Evolutionary conservation across 495 filamentous ascomycete genomes (phyloP).

Genomic region (Sporormia fimetaria): DNA sequence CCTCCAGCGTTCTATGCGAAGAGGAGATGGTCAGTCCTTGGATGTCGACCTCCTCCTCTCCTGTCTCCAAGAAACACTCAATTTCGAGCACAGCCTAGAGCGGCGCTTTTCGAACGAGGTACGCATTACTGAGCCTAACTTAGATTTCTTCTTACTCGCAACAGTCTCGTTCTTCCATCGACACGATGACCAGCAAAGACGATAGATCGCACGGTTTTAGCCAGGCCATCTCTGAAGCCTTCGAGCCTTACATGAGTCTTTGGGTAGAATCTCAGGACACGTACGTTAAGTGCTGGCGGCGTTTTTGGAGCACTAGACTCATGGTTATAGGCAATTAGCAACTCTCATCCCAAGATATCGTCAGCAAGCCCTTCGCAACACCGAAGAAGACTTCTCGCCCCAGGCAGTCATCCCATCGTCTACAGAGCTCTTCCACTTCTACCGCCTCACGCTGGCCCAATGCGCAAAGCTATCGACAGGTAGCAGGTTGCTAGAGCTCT

Average conservation of each 20-base stretch:
- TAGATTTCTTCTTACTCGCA: conserved; percentile 7
- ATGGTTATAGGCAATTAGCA: conserved; percentile 50
- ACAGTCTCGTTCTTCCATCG: conserved; percentile 69
- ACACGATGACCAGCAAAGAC: conserved; percentile 73
- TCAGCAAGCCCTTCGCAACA: conserved; percentile 62
- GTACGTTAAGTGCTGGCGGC: conserved; percentile 26
- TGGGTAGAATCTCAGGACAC: conserved; percentile 97
- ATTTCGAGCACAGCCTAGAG: conserved; percentile 91
- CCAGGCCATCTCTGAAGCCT: conserved; percentile 90
- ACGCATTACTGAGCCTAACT: background rate
- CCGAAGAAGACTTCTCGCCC: conserved; percentile 84
- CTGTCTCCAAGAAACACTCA: conserved; percentile 90
- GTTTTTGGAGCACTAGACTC: conserved; percentile 3
- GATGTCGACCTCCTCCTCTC: conserved; percentile 88
- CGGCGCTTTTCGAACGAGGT: conserved; percentile 63
- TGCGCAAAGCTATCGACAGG: conserved; percentile 94
- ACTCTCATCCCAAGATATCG: conserved; percentile 82
- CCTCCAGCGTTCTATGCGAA: conserved; percentile 70
- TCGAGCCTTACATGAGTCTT: conserved; percentile 89
- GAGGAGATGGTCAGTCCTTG: conserved; percentile 63
- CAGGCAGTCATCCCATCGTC: conserved; percentile 87
- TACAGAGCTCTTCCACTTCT: conserved; percentile 94
- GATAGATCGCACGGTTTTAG: conserved; percentile 71
- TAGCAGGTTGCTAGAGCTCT: conserved; percentile 71
- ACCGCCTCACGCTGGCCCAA: conserved; percentile 79